Percentiles rank a stretch among this genome's conserved stretches.
phyloP scores from a whole-genome alignment of 1,284 basidiomycete species.

The Serendipita sp. region DNA sequence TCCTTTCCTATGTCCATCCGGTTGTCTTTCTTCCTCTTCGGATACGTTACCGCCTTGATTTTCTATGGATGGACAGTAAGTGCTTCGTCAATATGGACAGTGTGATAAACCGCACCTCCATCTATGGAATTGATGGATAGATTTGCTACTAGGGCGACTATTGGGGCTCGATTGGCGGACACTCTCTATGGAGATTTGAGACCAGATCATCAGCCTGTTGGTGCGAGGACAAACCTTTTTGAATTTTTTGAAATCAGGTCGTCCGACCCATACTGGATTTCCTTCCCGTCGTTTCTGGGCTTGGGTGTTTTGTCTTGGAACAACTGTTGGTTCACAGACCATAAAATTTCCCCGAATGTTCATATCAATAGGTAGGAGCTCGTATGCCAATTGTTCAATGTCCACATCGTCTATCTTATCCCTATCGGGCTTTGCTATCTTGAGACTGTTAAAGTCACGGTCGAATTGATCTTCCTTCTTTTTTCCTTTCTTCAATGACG shows the following conservation, averaged over 20 bases:
- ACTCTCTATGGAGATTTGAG: neutral
- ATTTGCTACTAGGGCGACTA: neutral
- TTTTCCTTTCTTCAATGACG: constrained; percentile 59
- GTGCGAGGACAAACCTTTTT: constrained; percentile 42
- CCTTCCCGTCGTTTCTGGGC: constrained; percentile 6
- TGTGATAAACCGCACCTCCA: neutral
- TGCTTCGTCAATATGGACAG: neutral
- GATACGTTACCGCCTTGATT: neutral
- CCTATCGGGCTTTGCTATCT: constrained; percentile 47
- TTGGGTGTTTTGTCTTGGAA: constrained; percentile 11
- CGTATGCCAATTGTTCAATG: constrained; percentile 25
- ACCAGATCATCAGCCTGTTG: neutral
- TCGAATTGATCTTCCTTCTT: constrained; percentile 61
- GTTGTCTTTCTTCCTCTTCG: neutral
- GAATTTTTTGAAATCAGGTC: constrained; percentile 77
- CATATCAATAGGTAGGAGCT: neutral
- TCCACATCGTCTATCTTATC: constrained; percentile 43
- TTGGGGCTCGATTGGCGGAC: neutral
- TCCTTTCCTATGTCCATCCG: neutral
- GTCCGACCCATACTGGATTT: constrained; percentile 36
- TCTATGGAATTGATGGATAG: neutral
- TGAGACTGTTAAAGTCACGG: constrained; percentile 69
- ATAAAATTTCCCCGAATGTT: constrained; percentile 63
- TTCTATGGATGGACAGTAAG: neutral
- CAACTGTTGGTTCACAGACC: constrained; percentile 29